A percentile compares a stretch with the other conserved stretches of the same genome.
Evolutionary conservation across 2,329 filamentous ascomycete genomes (phyloP).

Genomic region (Daldinia sp.): DNA sequence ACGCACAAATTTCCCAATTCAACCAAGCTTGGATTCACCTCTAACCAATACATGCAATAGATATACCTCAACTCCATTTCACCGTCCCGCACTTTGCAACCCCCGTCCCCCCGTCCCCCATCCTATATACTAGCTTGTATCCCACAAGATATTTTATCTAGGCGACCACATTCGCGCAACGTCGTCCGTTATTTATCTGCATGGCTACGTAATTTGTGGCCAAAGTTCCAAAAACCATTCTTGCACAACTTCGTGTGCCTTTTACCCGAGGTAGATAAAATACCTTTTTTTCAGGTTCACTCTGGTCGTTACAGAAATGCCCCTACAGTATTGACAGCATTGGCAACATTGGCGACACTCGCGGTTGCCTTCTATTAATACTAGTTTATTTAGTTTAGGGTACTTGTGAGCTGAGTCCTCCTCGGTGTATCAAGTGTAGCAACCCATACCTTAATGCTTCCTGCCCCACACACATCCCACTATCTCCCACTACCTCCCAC

Average conservation of each 20-base stretch:
- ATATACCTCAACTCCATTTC: conserved; percentile 19
- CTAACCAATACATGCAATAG: conserved; percentile 27
- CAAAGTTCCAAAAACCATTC: conserved; percentile 10
- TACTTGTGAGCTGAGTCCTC: conserved; percentile 10
- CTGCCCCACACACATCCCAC: conserved; percentile 29
- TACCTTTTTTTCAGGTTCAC: background rate
- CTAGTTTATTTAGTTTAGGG: too few species aligned
- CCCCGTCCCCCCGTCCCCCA: conserved; percentile 1
- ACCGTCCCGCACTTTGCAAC: conserved; percentile 5
- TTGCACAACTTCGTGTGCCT: conserved; percentile 10
- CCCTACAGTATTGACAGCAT: too few species aligned
- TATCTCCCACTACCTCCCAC: conserved; percentile 17
- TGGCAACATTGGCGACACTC: too few species aligned
- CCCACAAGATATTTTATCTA: conserved; percentile 16
- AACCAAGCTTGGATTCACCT: conserved; percentile 5
- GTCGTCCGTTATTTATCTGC: conserved; percentile 26
- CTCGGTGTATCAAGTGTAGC: conserved; percentile 22
- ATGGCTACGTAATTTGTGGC: conserved; percentile 39
- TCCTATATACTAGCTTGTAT: conserved; percentile 13
- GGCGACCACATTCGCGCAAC: conserved; percentile 30
- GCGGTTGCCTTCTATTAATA: background rate
- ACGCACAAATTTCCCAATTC: conserved; percentile 10
- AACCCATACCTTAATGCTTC: conserved; percentile 8
- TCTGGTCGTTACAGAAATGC: background rate
- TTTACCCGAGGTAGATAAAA: conserved; percentile 30